These are phyloP conservation scores for Metarhizium rileyi DNA, from an alignment of 2,329 filamentous ascomycete species.

Conservation along the genomic window DNA sequence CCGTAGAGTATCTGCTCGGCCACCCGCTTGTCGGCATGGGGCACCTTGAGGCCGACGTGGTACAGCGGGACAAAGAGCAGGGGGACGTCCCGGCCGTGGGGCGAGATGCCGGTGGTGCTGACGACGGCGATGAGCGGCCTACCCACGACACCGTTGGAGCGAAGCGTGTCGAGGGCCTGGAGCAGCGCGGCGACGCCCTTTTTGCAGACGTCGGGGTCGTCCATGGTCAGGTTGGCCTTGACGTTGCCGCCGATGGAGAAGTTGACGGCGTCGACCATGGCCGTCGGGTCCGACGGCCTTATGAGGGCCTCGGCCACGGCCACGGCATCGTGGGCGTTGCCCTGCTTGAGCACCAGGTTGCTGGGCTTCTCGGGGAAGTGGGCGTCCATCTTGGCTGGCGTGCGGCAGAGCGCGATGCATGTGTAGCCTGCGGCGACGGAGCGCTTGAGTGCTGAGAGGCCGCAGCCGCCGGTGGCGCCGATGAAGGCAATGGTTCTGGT, in stretches of 20 bases:
- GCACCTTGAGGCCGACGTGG: conserved; percentile 26
- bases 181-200: conserved; percentile 27
- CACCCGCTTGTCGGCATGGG: conserved; percentile 37
- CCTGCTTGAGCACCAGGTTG: conserved; percentile 27
- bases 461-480: conserved; percentile 33
- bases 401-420: conserved; percentile 32
- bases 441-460: conserved; percentile 26
- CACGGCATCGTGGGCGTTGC: conserved; percentile 26
- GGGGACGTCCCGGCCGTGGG: conserved; percentile 21
- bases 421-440: conserved; percentile 26
- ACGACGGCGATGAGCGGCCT: conserved; percentile 27
- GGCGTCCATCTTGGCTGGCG: conserved; percentile 27
- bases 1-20: conserved; percentile 30
- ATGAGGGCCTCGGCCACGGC: conserved; percentile 24
- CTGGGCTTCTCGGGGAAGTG: conserved; percentile 18
- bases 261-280: conserved; percentile 28
- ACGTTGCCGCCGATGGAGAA: conserved; percentile 27
- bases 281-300: conserved; percentile 13
- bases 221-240: conserved; percentile 16
- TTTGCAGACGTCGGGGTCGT: conserved; percentile 31
- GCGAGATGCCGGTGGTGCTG: conserved; percentile 32
- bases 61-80: conserved; percentile 34
- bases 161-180: conserved; percentile 18
- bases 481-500: conserved; percentile 22
- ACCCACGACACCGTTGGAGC: conserved; percentile 10